Conservation (phyloP, 2,329 filamentous ascomycete genomes). For the Fusarium irregulare region DNA sequence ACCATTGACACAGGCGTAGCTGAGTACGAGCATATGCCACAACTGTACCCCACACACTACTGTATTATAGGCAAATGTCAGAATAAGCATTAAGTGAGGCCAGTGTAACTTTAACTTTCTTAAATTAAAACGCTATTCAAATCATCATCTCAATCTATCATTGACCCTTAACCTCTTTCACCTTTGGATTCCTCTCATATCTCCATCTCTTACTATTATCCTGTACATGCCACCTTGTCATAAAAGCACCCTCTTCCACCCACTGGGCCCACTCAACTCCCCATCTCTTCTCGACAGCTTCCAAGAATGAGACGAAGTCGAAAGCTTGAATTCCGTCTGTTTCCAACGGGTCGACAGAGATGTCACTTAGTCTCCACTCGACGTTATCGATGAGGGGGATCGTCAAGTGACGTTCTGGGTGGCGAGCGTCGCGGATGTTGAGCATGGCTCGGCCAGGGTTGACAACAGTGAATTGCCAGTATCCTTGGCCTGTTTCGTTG, state of each 20-base stretch:
- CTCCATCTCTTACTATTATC: conserved; percentile 52
- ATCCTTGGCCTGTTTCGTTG: conserved; percentile 37
- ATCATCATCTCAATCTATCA: neutral
- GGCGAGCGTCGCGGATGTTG: conserved; percentile 48
- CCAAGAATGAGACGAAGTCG: conserved; percentile 41
- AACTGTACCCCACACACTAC: neutral
- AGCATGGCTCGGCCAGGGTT: conserved; percentile 51
- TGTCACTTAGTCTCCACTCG: conserved; percentile 50
- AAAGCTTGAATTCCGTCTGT: conserved; percentile 41
- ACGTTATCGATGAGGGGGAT: conserved; percentile 48
- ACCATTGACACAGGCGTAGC: neutral
- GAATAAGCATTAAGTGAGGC: neutral
- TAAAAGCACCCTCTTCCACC: conserved; percentile 49
- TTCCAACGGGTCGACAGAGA: conserved; percentile 45
- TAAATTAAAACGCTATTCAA: conserved; percentile 10
- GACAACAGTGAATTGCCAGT: conserved; percentile 51
- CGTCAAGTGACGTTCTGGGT: conserved; percentile 47
- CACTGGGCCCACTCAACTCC: conserved; percentile 46
- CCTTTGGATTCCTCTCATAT: conserved; percentile 35
- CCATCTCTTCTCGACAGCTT: conserved; percentile 39
- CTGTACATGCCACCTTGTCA: conserved; percentile 51
- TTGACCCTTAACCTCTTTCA: conserved; percentile 7
- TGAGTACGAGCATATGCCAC: neutral
- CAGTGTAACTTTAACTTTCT: neutral
- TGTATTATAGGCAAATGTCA: neutral